These are phyloP conservation scores for Citrus cavaleriei DNA, from an alignment of 345 rosid genomes.

Conservation along the genomic window DNA sequence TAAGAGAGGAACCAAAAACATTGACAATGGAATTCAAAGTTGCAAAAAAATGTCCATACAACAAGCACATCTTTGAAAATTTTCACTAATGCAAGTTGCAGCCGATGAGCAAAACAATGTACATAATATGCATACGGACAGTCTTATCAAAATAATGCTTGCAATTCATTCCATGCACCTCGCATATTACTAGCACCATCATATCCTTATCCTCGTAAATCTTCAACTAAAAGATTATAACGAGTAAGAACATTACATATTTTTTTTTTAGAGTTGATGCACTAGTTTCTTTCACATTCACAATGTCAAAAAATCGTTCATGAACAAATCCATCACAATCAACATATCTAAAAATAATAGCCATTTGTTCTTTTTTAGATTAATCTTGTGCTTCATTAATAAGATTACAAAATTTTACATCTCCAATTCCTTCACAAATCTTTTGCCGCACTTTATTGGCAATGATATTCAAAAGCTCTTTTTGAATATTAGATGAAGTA, in stretches of 20 bases:
- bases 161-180: too few species aligned
- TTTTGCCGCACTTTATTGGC: neutral
- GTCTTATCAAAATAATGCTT: neutral
- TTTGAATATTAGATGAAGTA: neutral
- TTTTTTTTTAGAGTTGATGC: neutral
- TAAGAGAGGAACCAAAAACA: neutral
- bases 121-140: neutral
- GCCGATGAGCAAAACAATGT: neutral
- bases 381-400: too few species aligned
- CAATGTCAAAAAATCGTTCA: neutral
- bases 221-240: neutral
- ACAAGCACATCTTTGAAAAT: neutral
- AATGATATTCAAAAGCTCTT: neutral
- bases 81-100: neutral
- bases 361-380: too few species aligned
- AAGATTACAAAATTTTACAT: too few species aligned
- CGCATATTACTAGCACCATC: neutral
- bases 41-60: neutral
- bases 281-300: neutral
- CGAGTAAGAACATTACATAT: neutral
- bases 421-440: neutral
- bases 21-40: neutral
- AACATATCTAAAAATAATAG: neutral
- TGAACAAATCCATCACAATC: neutral
- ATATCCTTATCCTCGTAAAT: neutral